Conservation (phyloP, 331 rosid species). For the Spiraea crenata region DNA sequence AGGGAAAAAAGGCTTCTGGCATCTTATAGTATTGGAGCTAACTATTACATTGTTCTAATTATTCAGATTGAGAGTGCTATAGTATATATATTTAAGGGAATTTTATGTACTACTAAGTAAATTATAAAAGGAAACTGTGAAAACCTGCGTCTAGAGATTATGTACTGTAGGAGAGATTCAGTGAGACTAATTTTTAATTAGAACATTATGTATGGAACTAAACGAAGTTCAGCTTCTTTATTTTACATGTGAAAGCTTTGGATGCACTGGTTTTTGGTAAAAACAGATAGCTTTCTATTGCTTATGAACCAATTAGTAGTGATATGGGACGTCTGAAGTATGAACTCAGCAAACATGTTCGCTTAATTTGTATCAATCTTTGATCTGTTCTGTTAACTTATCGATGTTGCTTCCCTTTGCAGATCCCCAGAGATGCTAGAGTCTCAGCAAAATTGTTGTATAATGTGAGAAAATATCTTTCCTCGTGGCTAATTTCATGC, state of each 20-base stretch:
- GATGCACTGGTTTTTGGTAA: neutral
- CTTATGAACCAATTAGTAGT: neutral
- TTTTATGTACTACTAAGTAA: neutral
- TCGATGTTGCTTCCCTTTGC: slow-evolving; percentile 29
- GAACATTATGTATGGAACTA: neutral
- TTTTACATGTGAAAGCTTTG: neutral
- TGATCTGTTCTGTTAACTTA: neutral
- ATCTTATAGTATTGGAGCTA: neutral
- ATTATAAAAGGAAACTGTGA: neutral
- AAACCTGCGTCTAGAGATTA: neutral
- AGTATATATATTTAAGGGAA: neutral
- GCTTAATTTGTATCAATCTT: neutral
- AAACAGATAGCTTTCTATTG: neutral
- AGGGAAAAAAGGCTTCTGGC: neutral
- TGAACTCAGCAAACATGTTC: neutral
- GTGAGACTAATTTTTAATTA: neutral
- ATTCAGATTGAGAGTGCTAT: neutral
- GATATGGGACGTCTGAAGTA: neutral
- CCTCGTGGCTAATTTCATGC: neutral
- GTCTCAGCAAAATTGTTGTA: slow-evolving; percentile 67
- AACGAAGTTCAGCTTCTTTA: neutral
- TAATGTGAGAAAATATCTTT: slow-evolving; percentile 59
- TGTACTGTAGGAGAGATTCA: neutral
- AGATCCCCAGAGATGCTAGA: slow-evolving; percentile 90
- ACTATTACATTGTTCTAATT: neutral